Evolutionary conservation across 129 eudicot species (phyloP), one percentile per base, ranked within the genome.

Genomic region (Flaveria sonorensis): DNA sequence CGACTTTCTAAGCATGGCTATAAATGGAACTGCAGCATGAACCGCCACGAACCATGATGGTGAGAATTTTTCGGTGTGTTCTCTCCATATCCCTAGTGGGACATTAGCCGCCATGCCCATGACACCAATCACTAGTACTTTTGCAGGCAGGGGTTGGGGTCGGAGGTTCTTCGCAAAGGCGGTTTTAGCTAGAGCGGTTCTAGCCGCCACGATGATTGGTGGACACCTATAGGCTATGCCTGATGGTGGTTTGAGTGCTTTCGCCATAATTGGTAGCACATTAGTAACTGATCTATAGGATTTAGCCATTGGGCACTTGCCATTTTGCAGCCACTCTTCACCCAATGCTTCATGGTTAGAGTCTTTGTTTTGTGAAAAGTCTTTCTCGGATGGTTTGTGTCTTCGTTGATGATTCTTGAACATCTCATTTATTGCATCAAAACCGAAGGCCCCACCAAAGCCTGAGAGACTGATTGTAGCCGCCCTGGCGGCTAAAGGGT

Each of bases 11-110:
- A 94, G 93, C 92, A 94, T 89, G 67, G 76, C 99, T 65, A 94
- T 91, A 88, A 94, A 94, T 5, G 99, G 99, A n/a, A 94, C 99
- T 0, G 99, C 99, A 13, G 99, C 99, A 86, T 94, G 99, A 52
- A 94, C 99, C 2, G 99, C 97, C 28, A 77, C 90, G 67, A 94
- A 91, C 99, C 99, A 94, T 10, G 96, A 83, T 19, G 94, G 97
- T 1, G 99, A 91, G 78, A 94, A 94, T 56, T 94, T 94, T 74
- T 89, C 70, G 0, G 99, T 94, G 81, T 94, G 99, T 74, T 94
- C 99, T 72, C 99, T 87, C 99, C 99, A 94, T 68, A 91, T 74
- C 36, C 99, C 99, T 60, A 94, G 63, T 15, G 99, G 99, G 11
- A 94, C 79, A 70, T 94, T 94, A 6, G 84, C 93, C 1, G 99